Base-by-base conservation (phyloP, 805 yeast species). In the Candida tallmaniae region DNA sequence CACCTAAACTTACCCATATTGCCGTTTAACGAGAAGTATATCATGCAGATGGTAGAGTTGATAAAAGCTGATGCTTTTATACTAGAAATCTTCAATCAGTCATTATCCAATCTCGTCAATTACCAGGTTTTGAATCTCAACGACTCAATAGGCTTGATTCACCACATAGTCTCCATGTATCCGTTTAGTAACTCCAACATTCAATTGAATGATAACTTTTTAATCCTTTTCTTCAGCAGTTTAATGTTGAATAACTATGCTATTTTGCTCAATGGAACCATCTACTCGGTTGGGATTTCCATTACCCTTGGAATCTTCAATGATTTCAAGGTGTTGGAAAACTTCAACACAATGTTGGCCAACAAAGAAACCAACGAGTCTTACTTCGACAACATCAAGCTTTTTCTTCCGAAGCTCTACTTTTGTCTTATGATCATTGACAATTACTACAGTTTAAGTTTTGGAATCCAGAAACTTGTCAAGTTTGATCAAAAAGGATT, bases 221-320 rank as follows among this genome's bases (percentile, higher is more conserved):
- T 56, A 7, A 41, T 56, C 1, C 44, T 62, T 8, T 56, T 55
- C 30, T 60, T 62, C 28, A 46, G 56, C 6, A 39, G 62, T 5
- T 49, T 65, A 29, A 41, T 62, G 9, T 24, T 62, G 7, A 48
- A 78, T 20, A 80, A 80, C 47, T 82, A 78, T 47, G 58, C 76
- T 7, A 66, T 79, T 7, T 57, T 78, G 2, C 58, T 79, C 26
- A 71, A 78, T 16, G 88, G 89, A 0, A 75, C 73, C 34, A 65
- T 70, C 23, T 77, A 74, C 47, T 74, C 83, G 5, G 57, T 77
- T 25, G 78, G 80, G 1, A 61, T 82, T 19, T 68, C 77, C 3
- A 60, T 53, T 28, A 62, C 81, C 1, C 64, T 70, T 10, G 58
- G 78, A 1, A 64, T 78, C 10, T 73, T 79, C 48, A 75, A 75